Evolutionary conservation across 2,329 filamentous ascomycete species (phyloP), one percentile per base, ranked within the genome.

Genomic region (Alternaria novae-zelandiae): DNA sequence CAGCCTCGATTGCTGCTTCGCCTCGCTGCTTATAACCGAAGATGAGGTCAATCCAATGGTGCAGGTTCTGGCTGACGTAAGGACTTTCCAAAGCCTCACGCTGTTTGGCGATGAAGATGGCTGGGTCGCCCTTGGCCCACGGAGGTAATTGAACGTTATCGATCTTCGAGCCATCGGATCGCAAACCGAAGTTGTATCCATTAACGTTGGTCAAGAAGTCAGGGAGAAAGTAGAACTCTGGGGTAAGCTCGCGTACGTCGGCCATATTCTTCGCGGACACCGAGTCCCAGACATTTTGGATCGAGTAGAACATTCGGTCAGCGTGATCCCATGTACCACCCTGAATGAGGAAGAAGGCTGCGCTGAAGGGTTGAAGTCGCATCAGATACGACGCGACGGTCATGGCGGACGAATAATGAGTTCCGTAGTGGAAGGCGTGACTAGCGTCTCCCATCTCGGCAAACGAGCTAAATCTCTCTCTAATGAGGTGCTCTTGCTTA

Each of bases 321-420:
- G 96, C 93, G 75, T 99, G 95, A 76, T 99, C 96, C 75, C 98
- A 99, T 43, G 88, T 93, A 6, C 95, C 95, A n/a, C 96, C 96
- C 79, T 99, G 96, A 2, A 99, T 87, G 9, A 98, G 84, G 20
- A 98, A 88, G 75, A 97, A 98, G 0, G 96, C 97, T 71, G 98
- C 93, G 23, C 97, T 95, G 77, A 98, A 99, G 0, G 96, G 96
- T 54, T 97, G 95, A 15, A 99, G 85, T 17, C 96, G 91, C 73
- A 99, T 97, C 44, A 99, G 86, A 74, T 97, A 99, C 0, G 94
- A 97, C 12, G 94, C 94, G 7, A 99, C 96, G 63, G 97, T 97
- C 96, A 98, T 99, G 8, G 96, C 96, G 3, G 96, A 98, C 1
- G 96, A 98, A 79, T 99, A 99, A 78, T 99, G 96, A 0, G 96